Evolutionary conservation across 495 filamentous ascomycete genomes (phyloP), one percentile per base, ranked within the genome.

Genomic region (Tricharina praecox): DNA sequence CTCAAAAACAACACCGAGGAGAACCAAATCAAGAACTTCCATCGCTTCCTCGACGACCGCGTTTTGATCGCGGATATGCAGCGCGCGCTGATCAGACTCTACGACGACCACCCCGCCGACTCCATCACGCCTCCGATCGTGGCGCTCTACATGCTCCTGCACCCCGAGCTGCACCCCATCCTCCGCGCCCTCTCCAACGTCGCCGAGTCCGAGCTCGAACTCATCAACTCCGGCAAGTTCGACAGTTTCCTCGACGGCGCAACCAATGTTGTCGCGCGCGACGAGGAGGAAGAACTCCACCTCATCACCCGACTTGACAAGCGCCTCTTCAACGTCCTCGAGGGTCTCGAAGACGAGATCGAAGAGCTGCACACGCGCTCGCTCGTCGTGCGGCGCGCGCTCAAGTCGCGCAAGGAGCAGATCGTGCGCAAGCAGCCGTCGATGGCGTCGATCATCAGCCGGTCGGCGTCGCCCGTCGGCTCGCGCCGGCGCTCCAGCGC

Each of bases 241-340:
- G 90, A 97, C 60, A 88, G 88, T 3, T 96, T 97, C 66, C 74
- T 97, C 16, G 58, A 61, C 37, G 58, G 58, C 3, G 48, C 55
- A 2, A 54, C 43, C 1, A 60, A 64, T 0, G 79, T 82, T 5
- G 85, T 97, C 15, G 81, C 84, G 3, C 64, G 92, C 37, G 90
- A 97, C 61, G 90, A 97, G 64, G 90, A 97, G 55, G 81, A 81
- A 36, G 90, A 97, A 60, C 88, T 96, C 47, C 78, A 81, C 0
- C 76, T 81, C 9, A 67, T 96, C 8, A 88, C 85, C 1, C 84
- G 93, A 61, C 74, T 97, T 32, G 90, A 97, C 59, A 77, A 84
- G 3, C 86, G 94, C 53, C 93, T 97, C 52, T 94, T 82, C 66
- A 73, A 74, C 23, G 80, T 85, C 35, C 94, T 97, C 81, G 90